Evolutionary conservation across 2,329 filamentous ascomycete genomes (phyloP).

Genomic region (Penicillium sp.): DNA sequence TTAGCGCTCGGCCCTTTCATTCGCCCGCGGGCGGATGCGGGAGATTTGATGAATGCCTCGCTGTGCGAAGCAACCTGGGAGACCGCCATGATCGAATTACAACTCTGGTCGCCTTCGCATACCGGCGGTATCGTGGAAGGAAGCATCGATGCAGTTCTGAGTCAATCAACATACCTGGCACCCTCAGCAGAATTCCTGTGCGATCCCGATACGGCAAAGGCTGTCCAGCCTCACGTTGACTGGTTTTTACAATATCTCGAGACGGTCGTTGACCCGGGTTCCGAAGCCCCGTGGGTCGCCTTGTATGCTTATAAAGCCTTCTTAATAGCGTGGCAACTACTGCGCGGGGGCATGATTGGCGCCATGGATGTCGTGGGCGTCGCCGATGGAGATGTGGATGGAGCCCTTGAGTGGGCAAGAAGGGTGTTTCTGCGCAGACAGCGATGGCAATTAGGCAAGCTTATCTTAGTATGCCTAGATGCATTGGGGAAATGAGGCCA

Average conservation of each 20-base stretch:
- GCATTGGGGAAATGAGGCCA: slow-evolving; percentile 26
- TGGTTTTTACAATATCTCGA: slow-evolving; percentile 48
- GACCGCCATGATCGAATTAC: slow-evolving; percentile 49
- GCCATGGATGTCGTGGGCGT: slow-evolving; percentile 41
- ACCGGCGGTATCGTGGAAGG: slow-evolving; percentile 44
- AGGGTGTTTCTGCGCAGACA: slow-evolving; percentile 35
- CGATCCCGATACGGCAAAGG: slow-evolving; percentile 30
- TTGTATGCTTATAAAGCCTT: slow-evolving; percentile 49
- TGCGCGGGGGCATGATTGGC: slow-evolving; percentile 33
- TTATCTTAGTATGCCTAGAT: slow-evolving; percentile 39
- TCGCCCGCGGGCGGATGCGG: slow-evolving; percentile 4
- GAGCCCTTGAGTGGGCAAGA: slow-evolving; percentile 35
- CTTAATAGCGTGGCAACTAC: slow-evolving; percentile 47
- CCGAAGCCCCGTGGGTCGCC: slow-evolving; percentile 46
- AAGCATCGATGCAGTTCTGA: slow-evolving; percentile 42
- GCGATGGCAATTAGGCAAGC: slow-evolving; percentile 36
- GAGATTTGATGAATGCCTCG: slow-evolving; percentile 3
- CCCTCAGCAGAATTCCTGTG: slow-evolving; percentile 38
- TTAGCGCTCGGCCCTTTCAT: slow-evolving; percentile 39
- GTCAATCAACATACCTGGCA: slow-evolving; percentile 36
- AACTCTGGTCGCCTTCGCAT: slow-evolving; percentile 49
- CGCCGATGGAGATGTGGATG: slow-evolving; percentile 34
- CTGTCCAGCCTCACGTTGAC: slow-evolving; percentile 43
- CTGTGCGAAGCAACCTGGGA: slow-evolving; percentile 46
- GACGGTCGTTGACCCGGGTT: slow-evolving; percentile 16